Evolutionary conservation across 495 filamentous ascomycete genomes (phyloP), one percentile per base, ranked within the genome.

Genomic region (Stereocaulon alpinum): DNA sequence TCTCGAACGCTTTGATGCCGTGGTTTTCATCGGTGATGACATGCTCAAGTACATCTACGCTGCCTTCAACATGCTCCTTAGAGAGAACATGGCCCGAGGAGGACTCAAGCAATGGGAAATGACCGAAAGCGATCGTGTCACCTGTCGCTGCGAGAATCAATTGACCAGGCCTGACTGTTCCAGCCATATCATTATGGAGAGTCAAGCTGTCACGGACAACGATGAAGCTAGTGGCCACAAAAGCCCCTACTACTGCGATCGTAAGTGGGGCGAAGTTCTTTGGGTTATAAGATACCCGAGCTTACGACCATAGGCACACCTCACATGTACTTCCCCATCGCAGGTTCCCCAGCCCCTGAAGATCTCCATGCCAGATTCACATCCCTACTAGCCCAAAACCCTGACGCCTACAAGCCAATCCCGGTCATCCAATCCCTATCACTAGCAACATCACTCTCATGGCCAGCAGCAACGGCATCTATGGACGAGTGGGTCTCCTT

Each of bases 61-160:
- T 17, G 74, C 72, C 20, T 74, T 80, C 62, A 79, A 79, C 56
- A 70, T 78, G 50, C 69, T 80, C 29, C 71, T 79, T 6, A 68
- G 74, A 20, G 66, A 76, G 64, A 67, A 79, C 56, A 58, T 79
- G 34, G 70, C 68, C 6, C 62, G 67, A 17, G 76, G 77, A 15
- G 70, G 71, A 17, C 59, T 80, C 45, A 72, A 70, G 63, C 68
- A 73, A 42, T 77, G 71, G 73, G 67, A 70, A 32, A 68, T 77
- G 58, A 68, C 47, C 20, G 63, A 68, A 24, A 60, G 65, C 30
- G 66, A 76, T 52, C 60, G 61, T n/a, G 53, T 68, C 5, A 58
- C 49, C 3, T 77, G 75, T 53, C 58, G 63, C 55, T 79, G 77
- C 56, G 71, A 75, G 37, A 69, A 70, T 34, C 76, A 79, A 48